Evolutionary conservation across 495 filamentous ascomycete species (phyloP), one percentile per base, ranked within the genome.

Genomic region (Penicillium argentinense): DNA sequence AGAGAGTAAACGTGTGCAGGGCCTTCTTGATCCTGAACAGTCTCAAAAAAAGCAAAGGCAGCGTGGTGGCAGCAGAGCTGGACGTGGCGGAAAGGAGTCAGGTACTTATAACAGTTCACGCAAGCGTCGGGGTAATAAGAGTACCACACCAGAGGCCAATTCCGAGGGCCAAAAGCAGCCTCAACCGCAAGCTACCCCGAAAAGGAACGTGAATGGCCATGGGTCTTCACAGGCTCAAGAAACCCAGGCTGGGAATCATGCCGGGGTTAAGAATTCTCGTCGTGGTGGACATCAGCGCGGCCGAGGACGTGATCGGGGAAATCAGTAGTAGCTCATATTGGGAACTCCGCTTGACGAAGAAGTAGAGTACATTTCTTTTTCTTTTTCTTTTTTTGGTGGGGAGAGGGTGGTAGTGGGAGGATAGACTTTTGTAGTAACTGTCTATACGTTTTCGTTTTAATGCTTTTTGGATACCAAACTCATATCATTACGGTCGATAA

Each of bases 1-100:
- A 45, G 93, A 98, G 62, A 91, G 86, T 61, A 78, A 79, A 53
- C 78, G 86, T 37, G 71, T 87, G 3, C 75, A 71, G 55, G 83
- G 84, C 36, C 76, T 89, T n/a, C 28, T 58, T 19, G 60, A 60
- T 28, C 84, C 86, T 12, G 85, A 84, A 42, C 69, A 69, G 9
- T 71, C 65, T 1, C 39, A 47, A 37, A 41, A 18, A 18, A 7
- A 36, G 16, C 32, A 36, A 18, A 12, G 17, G 30, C 33, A 36
- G 17, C 33, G 17, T 7, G 33, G 57, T 18, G 56, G 30, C 29
- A 60, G 57, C 16, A 62, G 59, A 53, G 54, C 40, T 16, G 64
- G 64, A 27, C 61, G 63, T 41, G 63, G 56, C 17, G 59, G 57
- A 17, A 56, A 56, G 29, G 19, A 43, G 1, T 26, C 50, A 16